Conservation (phyloP, 2,329 filamentous ascomycete genomes). For the Penicillium sp. region DNA sequence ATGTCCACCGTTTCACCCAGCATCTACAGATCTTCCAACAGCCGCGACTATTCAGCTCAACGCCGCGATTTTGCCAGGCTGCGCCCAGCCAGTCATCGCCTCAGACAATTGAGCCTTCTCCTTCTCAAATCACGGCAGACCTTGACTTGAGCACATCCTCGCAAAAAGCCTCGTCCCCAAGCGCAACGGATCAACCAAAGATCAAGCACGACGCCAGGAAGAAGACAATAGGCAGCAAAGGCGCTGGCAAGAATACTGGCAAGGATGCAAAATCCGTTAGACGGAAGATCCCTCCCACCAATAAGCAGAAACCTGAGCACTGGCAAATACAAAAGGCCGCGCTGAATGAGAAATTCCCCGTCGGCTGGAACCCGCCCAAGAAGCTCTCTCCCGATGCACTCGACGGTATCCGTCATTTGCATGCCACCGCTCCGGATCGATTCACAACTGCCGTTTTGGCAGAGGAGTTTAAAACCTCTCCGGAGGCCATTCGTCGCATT, state of each 20-base stretch:
- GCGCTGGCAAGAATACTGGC: slow-evolving; percentile 1
- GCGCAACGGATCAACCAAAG: not conserved
- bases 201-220: not conserved
- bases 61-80: not conserved
- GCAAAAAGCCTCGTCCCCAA: not conserved
- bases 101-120: not conserved
- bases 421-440: slow-evolving; percentile 68
- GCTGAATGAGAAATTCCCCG: slow-evolving; percentile 71
- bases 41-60: slow-evolving; percentile 10
- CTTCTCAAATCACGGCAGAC: not conserved
- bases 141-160: not conserved
- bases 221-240: not conserved
- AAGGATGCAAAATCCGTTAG: slow-evolving; percentile 10
- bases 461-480: slow-evolving; percentile 74
- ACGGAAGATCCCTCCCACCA: slow-evolving; percentile 5
- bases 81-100: slow-evolving; percentile 1
- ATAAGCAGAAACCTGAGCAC: slow-evolving; percentile 40
- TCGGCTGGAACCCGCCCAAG: slow-evolving; percentile 75
- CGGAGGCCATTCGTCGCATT: slow-evolving; percentile 83
- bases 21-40: slow-evolving; percentile 5
- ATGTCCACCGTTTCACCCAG: slow-evolving; percentile 1
- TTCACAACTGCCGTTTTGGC: slow-evolving; percentile 73
- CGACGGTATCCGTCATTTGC: slow-evolving; percentile 79
- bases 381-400: slow-evolving; percentile 86
- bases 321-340: slow-evolving; percentile 77